Evolutionary conservation across 179 eudicot genomes (phyloP), one percentile per base, ranked within the genome.

Genomic region (Spergularia azorica): DNA sequence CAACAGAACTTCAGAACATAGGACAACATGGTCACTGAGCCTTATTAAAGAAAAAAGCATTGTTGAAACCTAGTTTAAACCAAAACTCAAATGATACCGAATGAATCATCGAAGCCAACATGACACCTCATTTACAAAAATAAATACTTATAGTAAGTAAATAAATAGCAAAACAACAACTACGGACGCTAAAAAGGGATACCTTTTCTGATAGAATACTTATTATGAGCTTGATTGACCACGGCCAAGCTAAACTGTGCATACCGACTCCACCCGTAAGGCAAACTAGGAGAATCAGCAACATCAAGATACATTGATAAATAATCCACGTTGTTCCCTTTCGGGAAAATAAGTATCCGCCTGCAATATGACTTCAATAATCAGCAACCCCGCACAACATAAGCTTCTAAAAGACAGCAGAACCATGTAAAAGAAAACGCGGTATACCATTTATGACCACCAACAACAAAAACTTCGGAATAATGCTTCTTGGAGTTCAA

Each of bases 211-310:
- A 91, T 77, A 9, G 99, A 87, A 77, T 82, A 86, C 81, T 90
- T 93, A 84, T 39, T 78, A 72, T 90, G 89, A 71, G 83, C 67
- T 82, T 91, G 99, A 86, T 95, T 93, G 79, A 88, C 67, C 77
- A 95, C 97, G n/a, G 90, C 91, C 85, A 95, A 85, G 84, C 92
- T 91, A 87, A 95, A 95, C 82, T 93, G 99, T 15, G 99, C 99
- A 81, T 89, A 90, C 83, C 99, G 86, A 76, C 91, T 95, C 99
- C 99, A 95, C 26, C 99, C 99, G 79, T 93, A 90, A 12, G 97
- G 97, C 86, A 95, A 86, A 43, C 84, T 86, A 56, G 93, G 52
- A 5, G 97, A 89, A 86, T 95, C 97, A 14, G 99, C 99, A 58
- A 95, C 99, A 74, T 95, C 99, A 21, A 95, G 81, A 83, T 95